Percentiles rank a stretch among this genome's conserved stretches.
Conservation (phyloP, 495 filamentous ascomycete species). For the Amphirosellinia nigrospora region DNA sequence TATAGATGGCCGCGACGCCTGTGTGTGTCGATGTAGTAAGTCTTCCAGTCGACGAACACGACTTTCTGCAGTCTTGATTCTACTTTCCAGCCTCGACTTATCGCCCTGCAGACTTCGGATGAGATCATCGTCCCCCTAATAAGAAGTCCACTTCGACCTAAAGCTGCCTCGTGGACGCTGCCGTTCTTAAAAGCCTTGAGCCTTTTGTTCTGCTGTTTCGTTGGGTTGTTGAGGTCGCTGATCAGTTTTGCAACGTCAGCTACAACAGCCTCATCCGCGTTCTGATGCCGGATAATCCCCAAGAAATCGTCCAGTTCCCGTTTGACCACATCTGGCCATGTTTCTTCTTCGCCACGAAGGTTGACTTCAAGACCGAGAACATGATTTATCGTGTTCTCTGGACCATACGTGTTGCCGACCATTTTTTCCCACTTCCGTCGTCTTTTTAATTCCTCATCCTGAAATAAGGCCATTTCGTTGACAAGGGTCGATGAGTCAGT, state of each 20-base stretch:
- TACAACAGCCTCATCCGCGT: constrained; percentile 53
- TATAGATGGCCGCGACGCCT: constrained; percentile 67
- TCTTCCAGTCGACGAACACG: constrained; percentile 92
- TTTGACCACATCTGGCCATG: constrained; percentile 71
- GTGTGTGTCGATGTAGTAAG: constrained; percentile 84
- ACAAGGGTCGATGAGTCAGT: constrained; percentile 81
- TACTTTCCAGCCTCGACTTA: constrained; percentile 79
- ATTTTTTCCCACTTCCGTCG: constrained; percentile 89
- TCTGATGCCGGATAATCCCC: constrained; percentile 61
- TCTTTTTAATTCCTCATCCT: constrained; percentile 88
- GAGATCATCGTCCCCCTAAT: constrained; percentile 83
- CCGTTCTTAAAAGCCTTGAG: constrained; percentile 95
- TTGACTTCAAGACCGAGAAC: constrained; percentile 85
- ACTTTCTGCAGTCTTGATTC: constrained; percentile 85
- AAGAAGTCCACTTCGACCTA: constrained; percentile 80
- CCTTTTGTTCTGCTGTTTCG: constrained; percentile 73
- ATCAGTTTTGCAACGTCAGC: constrained; percentile 63
- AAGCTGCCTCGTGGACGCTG: constrained; percentile 83
- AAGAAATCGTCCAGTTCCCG: constrained; percentile 72
- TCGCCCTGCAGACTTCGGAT: constrained; percentile 71
- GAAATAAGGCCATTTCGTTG: constrained; percentile 87
- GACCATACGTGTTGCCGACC: constrained; percentile 64
- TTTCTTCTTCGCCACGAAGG: constrained; percentile 76
- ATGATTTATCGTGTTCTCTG: constrained; percentile 50
- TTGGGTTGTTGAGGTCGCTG: constrained; percentile 71